Evolutionary conservation across 495 filamentous ascomycete genomes (phyloP), one percentile per base, ranked within the genome.

Genomic region (Penicillium simplicissimum): DNA sequence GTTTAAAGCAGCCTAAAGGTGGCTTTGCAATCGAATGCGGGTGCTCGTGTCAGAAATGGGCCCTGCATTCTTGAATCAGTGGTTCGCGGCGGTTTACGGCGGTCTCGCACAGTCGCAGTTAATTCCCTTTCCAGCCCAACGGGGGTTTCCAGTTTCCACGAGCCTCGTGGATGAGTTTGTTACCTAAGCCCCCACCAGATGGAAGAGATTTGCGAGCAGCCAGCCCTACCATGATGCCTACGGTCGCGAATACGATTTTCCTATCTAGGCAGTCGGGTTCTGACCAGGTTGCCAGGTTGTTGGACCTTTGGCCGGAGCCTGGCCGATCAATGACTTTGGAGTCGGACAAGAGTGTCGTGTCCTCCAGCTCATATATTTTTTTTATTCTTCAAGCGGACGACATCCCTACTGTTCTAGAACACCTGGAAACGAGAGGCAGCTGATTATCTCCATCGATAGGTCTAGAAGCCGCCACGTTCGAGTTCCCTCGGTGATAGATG

Each of bases 121-220:
- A n/a, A 57, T 47, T 57, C 55, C 40, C 25, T 47, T 57, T 45
- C 28, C 38, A 57, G 55, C 40, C 55, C 40, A 45, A 57, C 13
- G 25, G 23, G n/a, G n/a, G n/a, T n/a, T n/a, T n/a, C n/a, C n/a
- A n/a, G 23, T 1, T 40, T 42, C n/a, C 14, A 9, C 17, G 28
- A 8, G 38, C 8, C 17, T 8, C n/a, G 38, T 42, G 15, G 40
- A 42, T 42, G 13, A 19, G 8, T 19, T 42, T 23, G 42, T 45
- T 45, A 45, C 42, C 42, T 45, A 45, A 45, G 42, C n/a, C 40
- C 17, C 42, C 42, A 45, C 42, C 52, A 8, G 11, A 31, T 31
- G 3, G 28, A 31, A 31, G 28, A 31, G 28, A 31, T 37, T 56
- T 56, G 35, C 38, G 23, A 42, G 28, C 55, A 33, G 28, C 55